Percentiles rank a stretch among this genome's conserved stretches.
Conservation (phyloP, 1,284 basidiomycete species). For the Waitea zeae region DNA sequence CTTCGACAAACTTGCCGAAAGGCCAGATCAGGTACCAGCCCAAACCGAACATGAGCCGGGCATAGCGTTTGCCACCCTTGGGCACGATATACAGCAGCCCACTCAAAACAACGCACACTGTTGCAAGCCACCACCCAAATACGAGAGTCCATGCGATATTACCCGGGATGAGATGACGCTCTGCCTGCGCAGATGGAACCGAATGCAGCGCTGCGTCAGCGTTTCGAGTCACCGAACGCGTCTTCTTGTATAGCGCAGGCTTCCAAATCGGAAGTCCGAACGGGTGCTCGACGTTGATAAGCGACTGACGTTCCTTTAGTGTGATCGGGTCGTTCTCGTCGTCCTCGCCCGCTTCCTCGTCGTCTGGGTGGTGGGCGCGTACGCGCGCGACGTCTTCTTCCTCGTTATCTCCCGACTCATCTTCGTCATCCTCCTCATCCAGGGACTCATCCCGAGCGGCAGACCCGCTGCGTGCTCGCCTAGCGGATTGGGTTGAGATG, state of each 20-base stretch:
- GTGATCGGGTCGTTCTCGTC: slow-evolving; percentile 83
- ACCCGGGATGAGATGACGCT: slow-evolving; percentile 79
- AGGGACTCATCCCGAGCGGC: not conserved
- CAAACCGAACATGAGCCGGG: slow-evolving; percentile 78
- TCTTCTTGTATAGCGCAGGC: slow-evolving; percentile 97
- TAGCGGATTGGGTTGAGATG: not conserved
- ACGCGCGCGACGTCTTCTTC: slow-evolving; percentile 7
- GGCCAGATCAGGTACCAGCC: slow-evolving; percentile 98
- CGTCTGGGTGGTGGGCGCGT: slow-evolving; percentile 15
- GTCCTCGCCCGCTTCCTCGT: slow-evolving; percentile 17
- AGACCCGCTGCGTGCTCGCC: not conserved
- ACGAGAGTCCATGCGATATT: slow-evolving; percentile 83
- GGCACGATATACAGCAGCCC: slow-evolving; percentile 61
- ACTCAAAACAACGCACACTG: slow-evolving; percentile 53
- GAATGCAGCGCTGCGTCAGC: slow-evolving; percentile 91
- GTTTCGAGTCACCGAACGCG: slow-evolving; percentile 87
- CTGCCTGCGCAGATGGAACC: slow-evolving; percentile 81
- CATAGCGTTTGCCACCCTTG: slow-evolving; percentile 69
- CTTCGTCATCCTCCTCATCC: not conserved
- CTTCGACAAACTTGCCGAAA: slow-evolving; percentile 97
- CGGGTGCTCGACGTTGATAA: slow-evolving; percentile 98
- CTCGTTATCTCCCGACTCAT: not conserved
- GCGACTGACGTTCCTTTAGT: slow-evolving; percentile 89
- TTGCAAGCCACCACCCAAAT: slow-evolving; percentile 87
- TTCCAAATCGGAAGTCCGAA: slow-evolving; percentile 99